These are phyloP conservation scores for Fusarium nanum DNA, from an alignment of 2,329 filamentous ascomycete genomes.

Conservation along the genomic window DNA sequence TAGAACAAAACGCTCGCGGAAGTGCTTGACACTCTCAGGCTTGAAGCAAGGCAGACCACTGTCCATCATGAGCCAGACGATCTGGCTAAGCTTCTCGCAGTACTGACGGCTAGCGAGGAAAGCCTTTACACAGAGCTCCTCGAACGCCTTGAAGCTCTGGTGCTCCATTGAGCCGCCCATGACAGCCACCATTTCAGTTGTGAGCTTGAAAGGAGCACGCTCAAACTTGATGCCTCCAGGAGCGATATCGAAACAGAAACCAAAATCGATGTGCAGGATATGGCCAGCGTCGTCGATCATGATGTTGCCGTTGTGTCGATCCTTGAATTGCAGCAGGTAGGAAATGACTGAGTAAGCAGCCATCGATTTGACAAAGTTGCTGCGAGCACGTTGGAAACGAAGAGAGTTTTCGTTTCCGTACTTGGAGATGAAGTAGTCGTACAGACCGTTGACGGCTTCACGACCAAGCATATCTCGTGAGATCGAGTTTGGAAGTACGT, in stretches of 20 bases:
- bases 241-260: constrained; percentile 99
- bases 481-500: constrained; percentile 96
- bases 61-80: constrained; percentile 95
- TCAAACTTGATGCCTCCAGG: constrained; percentile 98
- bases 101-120: constrained; percentile 91
- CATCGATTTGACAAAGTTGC: constrained; percentile 99
- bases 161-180: constrained; percentile 90
- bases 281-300: constrained; percentile 98
- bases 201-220: constrained; percentile 97
- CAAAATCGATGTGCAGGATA: constrained; percentile 98
- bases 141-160: constrained; percentile 94
- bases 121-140: constrained; percentile 94
- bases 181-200: constrained; percentile 97
- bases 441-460: constrained; percentile 96
- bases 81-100: constrained; percentile 87
- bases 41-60: constrained; percentile 98
- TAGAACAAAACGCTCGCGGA: constrained; percentile 90
- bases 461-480: constrained; percentile 98
- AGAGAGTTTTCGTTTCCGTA: constrained; percentile 97
- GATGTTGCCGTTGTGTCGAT: constrained; percentile 99
- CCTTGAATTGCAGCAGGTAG: constrained; percentile 98
- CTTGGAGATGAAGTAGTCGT: constrained; percentile 97
- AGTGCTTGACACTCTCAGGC: constrained; percentile 91
- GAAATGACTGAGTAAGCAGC: constrained; percentile 98
- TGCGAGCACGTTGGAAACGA: constrained; percentile 92